Evolutionary conservation across 805 yeast genomes (phyloP).

Genomic region (Tetrapisispora nanseiensis): DNA sequence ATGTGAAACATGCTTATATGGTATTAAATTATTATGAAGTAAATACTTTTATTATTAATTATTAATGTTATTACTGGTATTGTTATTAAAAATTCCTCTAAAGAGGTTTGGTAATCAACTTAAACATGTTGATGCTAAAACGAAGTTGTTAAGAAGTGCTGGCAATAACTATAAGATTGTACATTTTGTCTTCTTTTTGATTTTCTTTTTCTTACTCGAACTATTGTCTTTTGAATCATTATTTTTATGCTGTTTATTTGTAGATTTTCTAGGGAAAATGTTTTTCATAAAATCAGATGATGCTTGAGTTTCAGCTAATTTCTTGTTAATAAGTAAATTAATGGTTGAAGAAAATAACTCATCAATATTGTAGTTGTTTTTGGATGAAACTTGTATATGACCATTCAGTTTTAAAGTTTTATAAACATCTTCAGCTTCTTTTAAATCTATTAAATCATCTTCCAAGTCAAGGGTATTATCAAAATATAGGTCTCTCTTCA

Average conservation of each 20-base stretch:
- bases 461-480: background rate
- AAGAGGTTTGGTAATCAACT: no score
- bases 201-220: background rate
- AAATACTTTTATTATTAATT: no score
- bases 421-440: background rate
- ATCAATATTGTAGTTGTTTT: background rate
- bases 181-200: background rate
- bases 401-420: conserved; percentile 1
- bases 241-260: background rate
- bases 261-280: background rate
- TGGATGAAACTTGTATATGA: conserved; percentile 2
- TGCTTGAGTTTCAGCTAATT: conserved; percentile 1
- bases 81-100: no score
- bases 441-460: background rate
- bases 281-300: background rate
- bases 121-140: background rate
- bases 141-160: background rate
- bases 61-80: no score
- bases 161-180: background rate
- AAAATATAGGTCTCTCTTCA: conserved; percentile 53
- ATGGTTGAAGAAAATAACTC: conserved; percentile 1
- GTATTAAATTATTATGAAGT: no score
- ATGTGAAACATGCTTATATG: background rate
- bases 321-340: background rate
- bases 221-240: background rate